Conservation (phyloP, 345 rosid genomes). For the Boechera stricta region DNA sequence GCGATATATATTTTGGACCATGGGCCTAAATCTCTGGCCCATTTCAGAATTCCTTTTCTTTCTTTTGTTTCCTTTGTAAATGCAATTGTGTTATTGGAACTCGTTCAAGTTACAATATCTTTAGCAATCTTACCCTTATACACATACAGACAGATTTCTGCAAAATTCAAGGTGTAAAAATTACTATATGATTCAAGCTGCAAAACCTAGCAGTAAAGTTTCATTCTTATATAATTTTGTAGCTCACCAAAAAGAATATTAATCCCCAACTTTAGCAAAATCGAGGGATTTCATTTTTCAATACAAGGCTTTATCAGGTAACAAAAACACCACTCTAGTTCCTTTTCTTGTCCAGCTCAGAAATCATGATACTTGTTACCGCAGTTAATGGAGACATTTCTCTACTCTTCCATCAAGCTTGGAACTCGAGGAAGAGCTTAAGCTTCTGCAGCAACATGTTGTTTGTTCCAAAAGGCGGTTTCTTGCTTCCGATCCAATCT, state of each 20-base stretch:
- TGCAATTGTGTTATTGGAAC: not conserved
- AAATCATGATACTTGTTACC: not conserved
- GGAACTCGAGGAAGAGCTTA: slow-evolving; percentile 74
- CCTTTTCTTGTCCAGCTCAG: slow-evolving; percentile 1
- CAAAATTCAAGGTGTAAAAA: not conserved
- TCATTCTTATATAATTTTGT: not conserved
- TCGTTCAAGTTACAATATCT: not conserved
- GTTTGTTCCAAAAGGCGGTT: slow-evolving; percentile 66
- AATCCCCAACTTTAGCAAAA: slow-evolving; percentile 37
- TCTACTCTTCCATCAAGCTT: slow-evolving; percentile 47
- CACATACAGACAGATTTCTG: not conserved
- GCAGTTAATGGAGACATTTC: not conserved
- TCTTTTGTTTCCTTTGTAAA: not conserved
- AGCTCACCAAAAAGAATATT: slow-evolving; percentile 1
- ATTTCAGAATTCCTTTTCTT: not conserved
- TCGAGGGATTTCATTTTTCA: slow-evolving; percentile 23
- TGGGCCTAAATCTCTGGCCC: slow-evolving; percentile 42
- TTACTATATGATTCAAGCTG: not conserved
- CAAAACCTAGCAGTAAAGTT: not conserved
- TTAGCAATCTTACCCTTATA: not conserved
- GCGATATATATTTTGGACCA: not conserved
- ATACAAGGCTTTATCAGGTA: slow-evolving; percentile 29
- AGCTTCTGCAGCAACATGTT: slow-evolving; percentile 77
- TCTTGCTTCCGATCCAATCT: slow-evolving; percentile 66
- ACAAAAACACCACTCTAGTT: not conserved